These are phyloP conservation scores for Cercospora nicotianae DNA, from an alignment of 2,329 filamentous ascomycete species.

Conservation along the genomic window DNA sequence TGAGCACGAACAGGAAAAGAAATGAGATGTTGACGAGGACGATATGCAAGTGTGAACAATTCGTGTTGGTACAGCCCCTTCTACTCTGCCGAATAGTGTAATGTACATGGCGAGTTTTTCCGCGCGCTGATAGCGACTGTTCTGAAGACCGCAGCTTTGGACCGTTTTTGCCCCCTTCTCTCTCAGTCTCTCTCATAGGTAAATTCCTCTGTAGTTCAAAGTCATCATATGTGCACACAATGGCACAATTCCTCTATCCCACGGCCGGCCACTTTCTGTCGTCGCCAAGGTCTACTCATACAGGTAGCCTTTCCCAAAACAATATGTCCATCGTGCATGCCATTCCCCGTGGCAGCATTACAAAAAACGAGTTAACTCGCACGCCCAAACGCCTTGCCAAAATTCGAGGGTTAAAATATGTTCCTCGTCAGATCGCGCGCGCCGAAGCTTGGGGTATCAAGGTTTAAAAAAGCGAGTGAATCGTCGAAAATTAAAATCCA, in stretches of 20 bases:
- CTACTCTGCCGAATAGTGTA: neutral
- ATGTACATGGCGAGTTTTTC: slow-evolving; percentile 21
- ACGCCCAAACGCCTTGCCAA: slow-evolving; percentile 25
- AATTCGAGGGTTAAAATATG: neutral
- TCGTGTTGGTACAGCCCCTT: neutral
- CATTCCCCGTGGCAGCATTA: slow-evolving; percentile 5
- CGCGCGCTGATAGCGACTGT: slow-evolving; percentile 23
- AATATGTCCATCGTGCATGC: slow-evolving; percentile 12
- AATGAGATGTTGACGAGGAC: neutral
- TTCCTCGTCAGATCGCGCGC: slow-evolving; percentile 2
- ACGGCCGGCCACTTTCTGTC: slow-evolving; percentile 3
- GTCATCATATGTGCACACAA: neutral
- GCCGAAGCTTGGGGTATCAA: slow-evolving; percentile 36
- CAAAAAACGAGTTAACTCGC: slow-evolving; percentile 7
- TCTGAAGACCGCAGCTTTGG: neutral
- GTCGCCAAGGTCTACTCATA: neutral
- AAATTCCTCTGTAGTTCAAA: neutral
- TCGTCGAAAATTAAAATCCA: slow-evolving; percentile 31
- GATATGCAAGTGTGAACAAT: neutral
- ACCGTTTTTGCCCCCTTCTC: neutral
- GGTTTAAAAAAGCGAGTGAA: slow-evolving; percentile 37
- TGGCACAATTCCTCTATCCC: neutral
- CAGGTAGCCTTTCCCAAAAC: neutral
- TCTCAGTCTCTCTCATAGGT: neutral
- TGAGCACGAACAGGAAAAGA: neutral